Percentiles rank a stretch among this genome's conserved stretches.
Evolutionary conservation across 148 eudicot genomes (phyloP).

Genomic region (Vaccinium macrocarpon): DNA sequence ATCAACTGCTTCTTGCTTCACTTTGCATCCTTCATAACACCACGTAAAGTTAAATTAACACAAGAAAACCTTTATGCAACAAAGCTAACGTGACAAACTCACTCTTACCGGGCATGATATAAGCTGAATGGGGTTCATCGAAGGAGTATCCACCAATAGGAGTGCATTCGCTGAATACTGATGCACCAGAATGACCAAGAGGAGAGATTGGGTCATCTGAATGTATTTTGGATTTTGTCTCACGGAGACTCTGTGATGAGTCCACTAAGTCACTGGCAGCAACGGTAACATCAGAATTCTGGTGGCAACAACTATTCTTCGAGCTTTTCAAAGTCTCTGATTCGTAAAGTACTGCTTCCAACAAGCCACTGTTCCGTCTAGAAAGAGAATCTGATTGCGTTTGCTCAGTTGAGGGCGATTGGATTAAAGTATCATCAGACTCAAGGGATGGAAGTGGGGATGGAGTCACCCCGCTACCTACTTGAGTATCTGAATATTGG

Average conservation of each 20-base stretch:
- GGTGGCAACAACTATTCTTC: slow-evolving; percentile 28
- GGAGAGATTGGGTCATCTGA: slow-evolving; percentile 65
- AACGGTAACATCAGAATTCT: slow-evolving; percentile 27
- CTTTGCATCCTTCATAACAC: slow-evolving; percentile 35
- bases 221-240: slow-evolving; percentile 45
- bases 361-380: slow-evolving; percentile 53
- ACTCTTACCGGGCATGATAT: slow-evolving; percentile 39
- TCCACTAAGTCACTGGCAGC: slow-evolving; percentile 31
- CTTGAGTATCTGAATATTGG: slow-evolving; percentile 32
- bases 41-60: not conserved
- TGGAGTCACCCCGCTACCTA: slow-evolving; percentile 25
- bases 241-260: slow-evolving; percentile 33
- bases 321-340: slow-evolving; percentile 43
- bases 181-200: slow-evolving; percentile 58
- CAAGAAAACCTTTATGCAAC: not conserved
- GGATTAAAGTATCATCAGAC: slow-evolving; percentile 58
- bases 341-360: slow-evolving; percentile 69
- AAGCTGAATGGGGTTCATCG: slow-evolving; percentile 46
- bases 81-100: not conserved
- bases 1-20: slow-evolving; percentile 39
- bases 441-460: slow-evolving; percentile 64
- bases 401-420: slow-evolving; percentile 53
- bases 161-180: slow-evolving; percentile 44
- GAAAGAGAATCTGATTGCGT: slow-evolving; percentile 53
- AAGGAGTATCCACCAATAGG: slow-evolving; percentile 49